Conservation (phyloP, 1,284 basidiomycete genomes). For the Cutaneotrichosporon daszewskae region DNA sequence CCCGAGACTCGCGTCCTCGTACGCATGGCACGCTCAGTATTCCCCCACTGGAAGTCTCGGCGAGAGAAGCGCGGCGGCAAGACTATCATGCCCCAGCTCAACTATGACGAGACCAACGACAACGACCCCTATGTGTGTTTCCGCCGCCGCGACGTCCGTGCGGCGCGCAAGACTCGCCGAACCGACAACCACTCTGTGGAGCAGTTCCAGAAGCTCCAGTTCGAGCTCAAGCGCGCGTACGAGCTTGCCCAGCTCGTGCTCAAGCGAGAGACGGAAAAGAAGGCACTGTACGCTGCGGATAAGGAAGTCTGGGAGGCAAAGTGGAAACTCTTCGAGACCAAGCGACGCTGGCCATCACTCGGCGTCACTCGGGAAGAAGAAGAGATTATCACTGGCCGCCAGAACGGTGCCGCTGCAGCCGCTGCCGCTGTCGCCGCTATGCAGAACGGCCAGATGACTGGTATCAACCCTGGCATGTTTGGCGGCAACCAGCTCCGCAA, state of each 20-base stretch:
- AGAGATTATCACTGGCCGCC: slow-evolving; percentile 49
- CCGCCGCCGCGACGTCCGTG: slow-evolving; percentile 89
- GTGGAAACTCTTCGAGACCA: slow-evolving; percentile 68
- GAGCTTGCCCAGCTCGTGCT: slow-evolving; percentile 67
- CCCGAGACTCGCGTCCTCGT: slow-evolving; percentile 56
- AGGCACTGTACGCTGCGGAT: slow-evolving; percentile 57
- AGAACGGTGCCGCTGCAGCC: slow-evolving; percentile 58
- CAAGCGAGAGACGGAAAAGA: slow-evolving; percentile 69
- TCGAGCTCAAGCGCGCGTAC: slow-evolving; percentile 65
- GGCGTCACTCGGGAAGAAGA: slow-evolving; percentile 76
- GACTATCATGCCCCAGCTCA: slow-evolving; percentile 69
- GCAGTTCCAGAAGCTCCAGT: slow-evolving; percentile 72
- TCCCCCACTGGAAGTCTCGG: slow-evolving; percentile 76
- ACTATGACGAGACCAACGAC: slow-evolving; percentile 86
- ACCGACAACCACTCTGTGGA: slow-evolving; percentile 84
- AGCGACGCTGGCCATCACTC: slow-evolving; percentile 65
- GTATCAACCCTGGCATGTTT: not conserved
- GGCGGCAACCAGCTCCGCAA: slow-evolving; percentile 27
- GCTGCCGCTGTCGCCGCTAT: slow-evolving; percentile 31
- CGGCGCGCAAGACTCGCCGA: slow-evolving; percentile 87
- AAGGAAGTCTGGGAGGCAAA: slow-evolving; percentile 73
- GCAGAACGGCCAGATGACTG: slow-evolving; percentile 10
- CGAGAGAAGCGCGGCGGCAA: slow-evolving; percentile 68
- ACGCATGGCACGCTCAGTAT: slow-evolving; percentile 63
- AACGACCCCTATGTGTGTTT: slow-evolving; percentile 99